Percentiles rank a stretch among this genome's conserved stretches.
phyloP scores from a whole-genome alignment of 78 protist species.

The Protostelium mycophagum region DNA sequence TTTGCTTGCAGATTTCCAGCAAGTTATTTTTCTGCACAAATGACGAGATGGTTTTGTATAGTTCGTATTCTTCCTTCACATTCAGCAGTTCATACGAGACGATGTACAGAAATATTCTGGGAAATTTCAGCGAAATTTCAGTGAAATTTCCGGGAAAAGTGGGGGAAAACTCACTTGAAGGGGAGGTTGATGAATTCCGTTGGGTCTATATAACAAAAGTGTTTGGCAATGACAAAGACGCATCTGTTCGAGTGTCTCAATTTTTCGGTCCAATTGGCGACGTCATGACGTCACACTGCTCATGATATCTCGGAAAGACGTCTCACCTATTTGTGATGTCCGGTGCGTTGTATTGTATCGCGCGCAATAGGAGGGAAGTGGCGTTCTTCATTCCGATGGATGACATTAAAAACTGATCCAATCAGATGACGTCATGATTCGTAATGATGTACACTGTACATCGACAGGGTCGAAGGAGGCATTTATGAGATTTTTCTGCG shows the following conservation, averaged over 20 bases:
- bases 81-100: not conserved
- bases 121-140: not conserved
- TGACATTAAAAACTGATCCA: not conserved
- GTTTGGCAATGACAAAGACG: not conserved
- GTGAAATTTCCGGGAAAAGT: not conserved
- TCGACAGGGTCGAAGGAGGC: too few species aligned
- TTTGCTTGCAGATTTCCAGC: not conserved
- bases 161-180: not conserved
- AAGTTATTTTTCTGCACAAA: not conserved
- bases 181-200: not conserved
- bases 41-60: not conserved
- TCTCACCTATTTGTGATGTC: not conserved
- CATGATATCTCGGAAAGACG: too few species aligned
- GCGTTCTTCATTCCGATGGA: not conserved
- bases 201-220: not conserved
- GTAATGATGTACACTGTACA: too few species aligned
- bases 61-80: not conserved
- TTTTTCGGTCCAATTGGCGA: too few species aligned
- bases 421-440: too few species aligned
- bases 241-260: too few species aligned
- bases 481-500: too few species aligned
- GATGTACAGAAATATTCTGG: not conserved
- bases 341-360: not conserved
- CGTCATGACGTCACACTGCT: too few species aligned
- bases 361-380: not conserved